Evolutionary conservation across 2,329 filamentous ascomycete genomes (phyloP).

Genomic region (Xylaria sp.): DNA sequence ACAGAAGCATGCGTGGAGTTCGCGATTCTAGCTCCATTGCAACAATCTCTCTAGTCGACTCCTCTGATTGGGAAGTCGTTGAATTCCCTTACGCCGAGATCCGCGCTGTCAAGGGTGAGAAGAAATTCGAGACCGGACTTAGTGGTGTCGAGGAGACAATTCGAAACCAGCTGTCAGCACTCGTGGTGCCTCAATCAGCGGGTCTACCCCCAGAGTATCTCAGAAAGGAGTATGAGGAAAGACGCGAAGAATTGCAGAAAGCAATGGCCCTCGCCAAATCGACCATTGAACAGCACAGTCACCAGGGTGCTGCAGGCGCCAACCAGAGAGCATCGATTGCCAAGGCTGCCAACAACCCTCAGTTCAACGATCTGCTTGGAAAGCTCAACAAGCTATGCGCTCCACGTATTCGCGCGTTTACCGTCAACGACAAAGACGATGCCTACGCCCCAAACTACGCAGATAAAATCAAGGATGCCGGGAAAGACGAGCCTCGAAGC

Average conservation of each 20-base stretch:
- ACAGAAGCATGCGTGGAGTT: neutral
- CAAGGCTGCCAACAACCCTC: constrained; percentile 4
- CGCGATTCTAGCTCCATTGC: constrained; percentile 28
- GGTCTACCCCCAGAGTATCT: constrained; percentile 40
- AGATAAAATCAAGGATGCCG: neutral
- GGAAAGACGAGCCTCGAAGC: constrained; percentile 13
- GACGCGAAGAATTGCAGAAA: constrained; percentile 26
- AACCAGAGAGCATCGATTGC: constrained; percentile 8
- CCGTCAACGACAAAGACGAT: constrained; percentile 25
- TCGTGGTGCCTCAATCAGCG: constrained; percentile 43
- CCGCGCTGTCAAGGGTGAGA: constrained; percentile 37
- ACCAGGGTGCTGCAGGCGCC: neutral
- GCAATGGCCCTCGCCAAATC: constrained; percentile 22
- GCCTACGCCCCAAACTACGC: neutral
- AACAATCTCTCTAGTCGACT: constrained; percentile 21
- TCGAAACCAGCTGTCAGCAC: constrained; percentile 30
- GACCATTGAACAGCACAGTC: neutral
- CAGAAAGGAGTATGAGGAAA: constrained; percentile 38
- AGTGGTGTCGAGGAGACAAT: constrained; percentile 37
- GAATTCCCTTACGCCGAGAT: constrained; percentile 43
- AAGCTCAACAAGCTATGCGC: constrained; percentile 42
- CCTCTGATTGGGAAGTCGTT: constrained; percentile 23
- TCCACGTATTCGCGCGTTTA: constrained; percentile 32
- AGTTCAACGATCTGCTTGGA: constrained; percentile 41
- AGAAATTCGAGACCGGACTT: constrained; percentile 34